These are phyloP conservation scores for Colletotrichum eremochloae DNA, from an alignment of 2,329 filamentous ascomycete species.

Conservation along the genomic window DNA sequence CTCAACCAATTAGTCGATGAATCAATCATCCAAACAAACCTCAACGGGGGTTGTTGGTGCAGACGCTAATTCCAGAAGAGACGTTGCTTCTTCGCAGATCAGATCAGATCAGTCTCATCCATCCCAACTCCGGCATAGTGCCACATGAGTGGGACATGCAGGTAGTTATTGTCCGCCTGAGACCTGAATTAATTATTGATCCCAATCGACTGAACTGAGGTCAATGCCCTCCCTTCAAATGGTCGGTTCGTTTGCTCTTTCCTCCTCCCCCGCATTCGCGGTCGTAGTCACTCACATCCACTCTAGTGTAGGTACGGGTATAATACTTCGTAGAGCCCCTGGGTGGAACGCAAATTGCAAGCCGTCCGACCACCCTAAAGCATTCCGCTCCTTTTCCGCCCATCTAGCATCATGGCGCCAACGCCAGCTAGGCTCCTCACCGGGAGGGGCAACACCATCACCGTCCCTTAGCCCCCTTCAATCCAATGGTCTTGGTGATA, in stretches of 20 bases:
- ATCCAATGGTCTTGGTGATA: neutral
- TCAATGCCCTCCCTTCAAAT: no score
- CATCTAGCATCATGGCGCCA: neutral
- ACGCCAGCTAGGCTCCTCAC: conserved; percentile 4
- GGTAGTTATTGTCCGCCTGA: conserved; percentile 19
- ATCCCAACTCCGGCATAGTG: neutral
- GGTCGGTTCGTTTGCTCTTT: conserved; percentile 5
- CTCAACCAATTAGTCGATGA: no score
- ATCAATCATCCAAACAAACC: neutral
- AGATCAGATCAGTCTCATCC: conserved; percentile 11
- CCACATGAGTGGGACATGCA: neutral
- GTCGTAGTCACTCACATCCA: neutral
- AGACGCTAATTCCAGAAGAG: neutral
- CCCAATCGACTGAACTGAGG: neutral
- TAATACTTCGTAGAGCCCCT: no score
- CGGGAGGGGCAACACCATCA: neutral
- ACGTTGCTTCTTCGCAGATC: conserved; percentile 1
- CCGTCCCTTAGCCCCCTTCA: neutral
- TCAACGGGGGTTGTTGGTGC: neutral
- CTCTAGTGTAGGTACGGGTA: neutral
- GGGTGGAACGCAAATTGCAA: no score
- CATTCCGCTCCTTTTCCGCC: neutral
- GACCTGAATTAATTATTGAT: conserved; percentile 36
- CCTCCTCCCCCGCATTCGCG: neutral
- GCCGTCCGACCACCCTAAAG: no score